A percentile compares a stretch with the other conserved stretches of the same genome.
Evolutionary conservation across 2,329 filamentous ascomycete genomes (phyloP).

Genomic region (Seiridium cupressi): DNA sequence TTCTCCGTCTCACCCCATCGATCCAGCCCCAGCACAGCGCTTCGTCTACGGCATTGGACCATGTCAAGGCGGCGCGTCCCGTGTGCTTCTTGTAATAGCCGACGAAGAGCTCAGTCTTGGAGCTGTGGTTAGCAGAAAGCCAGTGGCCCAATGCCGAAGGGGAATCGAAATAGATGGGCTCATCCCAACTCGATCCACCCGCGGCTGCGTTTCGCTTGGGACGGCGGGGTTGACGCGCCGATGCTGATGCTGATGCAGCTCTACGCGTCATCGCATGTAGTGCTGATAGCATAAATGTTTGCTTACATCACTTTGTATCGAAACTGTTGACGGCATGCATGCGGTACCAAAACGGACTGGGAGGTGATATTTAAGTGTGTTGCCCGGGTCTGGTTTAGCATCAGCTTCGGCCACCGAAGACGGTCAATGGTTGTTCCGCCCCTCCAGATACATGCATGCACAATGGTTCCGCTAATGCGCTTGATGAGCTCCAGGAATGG

Average conservation of each 20-base stretch:
- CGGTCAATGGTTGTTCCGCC: no score
- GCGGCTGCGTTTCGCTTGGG: neutral
- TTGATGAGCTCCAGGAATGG: no score
- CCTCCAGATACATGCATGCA: no score
- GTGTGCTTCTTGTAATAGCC: conserved; percentile 11
- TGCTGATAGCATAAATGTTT: neutral
- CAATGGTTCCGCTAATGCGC: no score
- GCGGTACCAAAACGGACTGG: no score
- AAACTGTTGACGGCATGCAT: no score
- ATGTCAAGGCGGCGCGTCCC: conserved; percentile 8
- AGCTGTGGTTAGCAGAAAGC: conserved; percentile 8
- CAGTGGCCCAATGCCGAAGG: conserved; percentile 9
- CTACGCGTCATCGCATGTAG: neutral
- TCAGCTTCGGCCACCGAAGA: no score
- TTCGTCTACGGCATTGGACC: conserved; percentile 46
- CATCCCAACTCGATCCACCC: neutral
- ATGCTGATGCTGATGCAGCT: neutral
- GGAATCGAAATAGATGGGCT: conserved; percentile 10
- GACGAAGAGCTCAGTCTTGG: conserved; percentile 8
- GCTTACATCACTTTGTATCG: no score
- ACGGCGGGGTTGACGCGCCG: neutral
- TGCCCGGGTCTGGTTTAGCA: no score
- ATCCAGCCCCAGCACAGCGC: conserved; percentile 63
- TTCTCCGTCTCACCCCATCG: conserved; percentile 48
- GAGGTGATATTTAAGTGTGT: no score